These are phyloP conservation scores for Gymnopilus junonius DNA, from an alignment of 768 basidiomycete genomes.

Conservation along the genomic window DNA sequence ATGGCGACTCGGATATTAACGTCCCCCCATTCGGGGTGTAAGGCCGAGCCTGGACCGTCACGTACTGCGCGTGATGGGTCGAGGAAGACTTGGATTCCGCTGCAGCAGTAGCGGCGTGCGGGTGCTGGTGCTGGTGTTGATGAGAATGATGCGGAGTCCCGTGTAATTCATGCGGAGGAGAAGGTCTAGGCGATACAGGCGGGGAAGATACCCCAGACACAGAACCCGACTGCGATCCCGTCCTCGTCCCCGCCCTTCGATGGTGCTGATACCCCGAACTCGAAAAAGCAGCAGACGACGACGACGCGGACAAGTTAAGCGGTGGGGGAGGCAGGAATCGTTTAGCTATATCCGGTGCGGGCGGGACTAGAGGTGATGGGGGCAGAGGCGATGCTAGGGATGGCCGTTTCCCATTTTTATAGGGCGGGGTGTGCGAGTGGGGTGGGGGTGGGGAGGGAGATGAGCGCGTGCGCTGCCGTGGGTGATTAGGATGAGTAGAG, in stretches of 20 bases:
- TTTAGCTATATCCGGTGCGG: neutral
- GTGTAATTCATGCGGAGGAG: neutral
- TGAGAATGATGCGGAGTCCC: neutral
- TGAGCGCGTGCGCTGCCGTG: neutral
- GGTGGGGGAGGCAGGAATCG: constrained; percentile 9
- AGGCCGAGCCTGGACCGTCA: neutral
- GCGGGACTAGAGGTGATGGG: constrained; percentile 19
- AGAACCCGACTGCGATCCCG: neutral
- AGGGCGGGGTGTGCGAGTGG: neutral
- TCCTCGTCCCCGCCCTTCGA: neutral
- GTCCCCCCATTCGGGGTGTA: neutral
- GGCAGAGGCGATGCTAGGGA: constrained; percentile 24
- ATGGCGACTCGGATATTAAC: constrained; percentile 17
- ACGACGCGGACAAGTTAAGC: constrained; percentile 1
- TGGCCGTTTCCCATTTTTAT: constrained; percentile 1
- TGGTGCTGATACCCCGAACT: constrained; percentile 3
- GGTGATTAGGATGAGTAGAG: neutral
- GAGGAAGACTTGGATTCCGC: neutral
- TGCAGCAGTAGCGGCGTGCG: neutral
- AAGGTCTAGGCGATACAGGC: constrained; percentile 1
- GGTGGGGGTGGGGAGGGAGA: constrained; percentile 1
- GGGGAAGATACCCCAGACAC: constrained; percentile 1
- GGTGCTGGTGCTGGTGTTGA: neutral
- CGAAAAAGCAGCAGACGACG: neutral
- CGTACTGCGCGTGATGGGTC: constrained; percentile 13